phyloP scores from a whole-genome alignment of 1,284 basidiomycete species.

The Serendipita sp. region DNA sequence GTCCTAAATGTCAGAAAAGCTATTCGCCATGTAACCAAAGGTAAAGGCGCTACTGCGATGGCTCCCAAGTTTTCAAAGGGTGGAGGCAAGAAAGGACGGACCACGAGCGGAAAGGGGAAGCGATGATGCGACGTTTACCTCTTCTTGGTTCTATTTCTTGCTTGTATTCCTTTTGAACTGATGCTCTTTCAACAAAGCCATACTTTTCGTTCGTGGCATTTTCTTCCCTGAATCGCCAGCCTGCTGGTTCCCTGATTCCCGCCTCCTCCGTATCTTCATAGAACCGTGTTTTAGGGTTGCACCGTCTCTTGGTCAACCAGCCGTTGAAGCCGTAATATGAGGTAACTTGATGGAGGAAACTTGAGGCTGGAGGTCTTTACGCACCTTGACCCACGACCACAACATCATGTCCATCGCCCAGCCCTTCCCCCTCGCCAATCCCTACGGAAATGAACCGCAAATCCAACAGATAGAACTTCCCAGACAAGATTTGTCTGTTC shows the following conservation, averaged over 20 bases:
- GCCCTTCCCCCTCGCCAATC: slow-evolving; percentile 56
- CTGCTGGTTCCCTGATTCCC: too few species aligned
- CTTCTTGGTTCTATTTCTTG: neutral
- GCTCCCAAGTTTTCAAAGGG: slow-evolving; percentile 2
- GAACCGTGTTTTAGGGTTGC: too few species aligned
- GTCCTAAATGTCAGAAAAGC: slow-evolving; percentile 80
- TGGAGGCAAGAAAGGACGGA: neutral
- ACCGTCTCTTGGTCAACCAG: too few species aligned
- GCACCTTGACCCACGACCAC: neutral
- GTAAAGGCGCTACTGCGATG: slow-evolving; percentile 31
- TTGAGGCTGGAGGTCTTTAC: neutral
- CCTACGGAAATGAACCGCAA: slow-evolving; percentile 34
- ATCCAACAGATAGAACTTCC: slow-evolving; percentile 31
- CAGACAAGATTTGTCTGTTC: slow-evolving; percentile 73
- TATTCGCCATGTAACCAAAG: slow-evolving; percentile 60
- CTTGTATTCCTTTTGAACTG: neutral
- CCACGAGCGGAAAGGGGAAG: neutral
- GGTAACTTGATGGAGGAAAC: too few species aligned
- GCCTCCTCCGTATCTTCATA: too few species aligned
- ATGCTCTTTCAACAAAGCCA: neutral
- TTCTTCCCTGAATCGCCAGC: too few species aligned
- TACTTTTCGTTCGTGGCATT: too few species aligned
- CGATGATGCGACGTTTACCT: neutral
- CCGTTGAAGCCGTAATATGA: too few species aligned
- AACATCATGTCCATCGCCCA: slow-evolving; percentile 37